Conservation (phyloP, 2,329 filamentous ascomycete species). For the Trichoderma polysporum region DNA sequence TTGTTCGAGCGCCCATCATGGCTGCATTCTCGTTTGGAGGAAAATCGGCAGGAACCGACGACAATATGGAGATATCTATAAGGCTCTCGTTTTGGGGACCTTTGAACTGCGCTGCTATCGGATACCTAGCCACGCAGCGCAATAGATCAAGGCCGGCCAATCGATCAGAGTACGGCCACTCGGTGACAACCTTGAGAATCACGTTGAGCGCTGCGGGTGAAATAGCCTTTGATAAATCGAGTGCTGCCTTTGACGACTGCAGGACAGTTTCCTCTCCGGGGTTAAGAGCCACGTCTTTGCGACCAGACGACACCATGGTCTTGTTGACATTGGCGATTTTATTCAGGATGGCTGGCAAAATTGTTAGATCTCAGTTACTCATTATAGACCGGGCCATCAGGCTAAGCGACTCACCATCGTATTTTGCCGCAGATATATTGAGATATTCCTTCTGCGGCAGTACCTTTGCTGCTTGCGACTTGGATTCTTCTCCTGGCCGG, state of each 20-base stretch:
- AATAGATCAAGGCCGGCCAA: slow-evolving; percentile 84
- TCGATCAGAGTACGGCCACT: slow-evolving; percentile 78
- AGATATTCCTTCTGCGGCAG: slow-evolving; percentile 80
- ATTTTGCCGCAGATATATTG: slow-evolving; percentile 72
- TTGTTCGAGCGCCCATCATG: slow-evolving; percentile 80
- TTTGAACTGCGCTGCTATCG: slow-evolving; percentile 61
- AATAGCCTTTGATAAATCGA: slow-evolving; percentile 59
- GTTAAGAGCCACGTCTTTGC: slow-evolving; percentile 73
- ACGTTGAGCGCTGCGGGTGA: slow-evolving; percentile 57
- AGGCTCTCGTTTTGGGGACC: slow-evolving; percentile 56
- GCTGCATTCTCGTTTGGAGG: slow-evolving; percentile 72
- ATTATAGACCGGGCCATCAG: no score
- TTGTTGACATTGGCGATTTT: slow-evolving; percentile 76
- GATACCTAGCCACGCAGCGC: slow-evolving; percentile 72
- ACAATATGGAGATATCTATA: slow-evolving; percentile 53
- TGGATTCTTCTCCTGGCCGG: slow-evolving; percentile 58
- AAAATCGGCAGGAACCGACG: slow-evolving; percentile 47
- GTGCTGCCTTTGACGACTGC: slow-evolving; percentile 56
- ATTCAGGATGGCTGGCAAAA: slow-evolving; percentile 62
- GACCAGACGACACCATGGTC: slow-evolving; percentile 66
- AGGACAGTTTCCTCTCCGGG: slow-evolving; percentile 67
- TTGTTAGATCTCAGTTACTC: slow-evolving; percentile 23
- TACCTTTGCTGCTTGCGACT: slow-evolving; percentile 53
- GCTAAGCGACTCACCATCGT: slow-evolving; percentile 45
- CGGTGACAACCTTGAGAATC: slow-evolving; percentile 68